Evolutionary conservation across 164 flowering plant genomes (phyloP).

Genomic region (Dillenia turbinata): DNA sequence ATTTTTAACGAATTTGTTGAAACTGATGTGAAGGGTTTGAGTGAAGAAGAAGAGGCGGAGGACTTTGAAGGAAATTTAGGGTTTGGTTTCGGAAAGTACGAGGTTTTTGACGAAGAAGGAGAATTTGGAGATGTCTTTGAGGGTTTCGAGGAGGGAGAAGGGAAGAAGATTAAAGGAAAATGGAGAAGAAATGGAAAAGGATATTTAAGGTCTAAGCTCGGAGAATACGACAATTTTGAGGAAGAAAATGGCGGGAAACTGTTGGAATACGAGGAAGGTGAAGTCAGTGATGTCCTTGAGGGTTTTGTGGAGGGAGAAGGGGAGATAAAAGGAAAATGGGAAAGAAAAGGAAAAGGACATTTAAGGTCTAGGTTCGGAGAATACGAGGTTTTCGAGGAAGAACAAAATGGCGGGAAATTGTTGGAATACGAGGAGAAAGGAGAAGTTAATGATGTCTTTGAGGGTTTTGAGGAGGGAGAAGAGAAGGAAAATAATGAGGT

Average conservation of each 20-base stretch:
- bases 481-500: slow-evolving; percentile 95
- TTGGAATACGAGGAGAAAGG: slow-evolving; percentile 12
- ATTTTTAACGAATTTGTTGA: not conserved
- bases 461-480: slow-evolving; percentile 12
- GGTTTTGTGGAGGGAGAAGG: slow-evolving; percentile 17
- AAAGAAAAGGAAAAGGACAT: too few species aligned
- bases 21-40: not conserved
- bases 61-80: slow-evolving; percentile 20
- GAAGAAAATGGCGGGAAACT: slow-evolving; percentile 15
- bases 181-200: too few species aligned
- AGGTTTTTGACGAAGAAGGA: slow-evolving; percentile 11
- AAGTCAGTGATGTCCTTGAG: slow-evolving; percentile 5
- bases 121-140: slow-evolving; percentile 6
- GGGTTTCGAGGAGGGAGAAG: slow-evolving; percentile 16
- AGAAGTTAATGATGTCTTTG: slow-evolving; percentile 6
- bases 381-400: slow-evolving; percentile 29
- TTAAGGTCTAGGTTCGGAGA: not conserved
- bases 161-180: slow-evolving; percentile 46
- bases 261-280: slow-evolving; percentile 12
- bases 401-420: slow-evolving; percentile 9
- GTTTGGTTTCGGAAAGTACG: slow-evolving; percentile 10
- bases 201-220: too few species aligned
- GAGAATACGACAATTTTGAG: slow-evolving; percentile 27
- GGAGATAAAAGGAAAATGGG: slow-evolving; percentile 30
- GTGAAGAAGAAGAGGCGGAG: slow-evolving; percentile 21